phyloP scores from a whole-genome alignment of 495 filamentous ascomycete genomes.

The Tuber borchii region DNA sequence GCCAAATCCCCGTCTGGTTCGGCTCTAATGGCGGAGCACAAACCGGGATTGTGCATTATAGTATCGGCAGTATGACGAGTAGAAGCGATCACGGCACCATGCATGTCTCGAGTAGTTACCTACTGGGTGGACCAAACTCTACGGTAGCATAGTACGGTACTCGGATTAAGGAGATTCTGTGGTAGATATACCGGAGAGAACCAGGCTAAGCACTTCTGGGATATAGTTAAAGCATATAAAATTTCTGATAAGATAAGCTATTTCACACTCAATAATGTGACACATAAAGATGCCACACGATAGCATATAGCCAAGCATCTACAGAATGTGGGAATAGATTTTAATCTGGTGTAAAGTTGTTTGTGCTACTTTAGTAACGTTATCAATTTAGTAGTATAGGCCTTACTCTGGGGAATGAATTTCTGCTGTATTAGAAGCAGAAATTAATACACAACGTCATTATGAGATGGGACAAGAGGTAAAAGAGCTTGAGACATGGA shows the following conservation, averaged over 20 bases:
- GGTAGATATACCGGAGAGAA: slow-evolving; percentile 12
- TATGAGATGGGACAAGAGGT: no score
- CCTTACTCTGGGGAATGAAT: slow-evolving; percentile 21
- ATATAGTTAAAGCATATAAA: slow-evolving; percentile 19
- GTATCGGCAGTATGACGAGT: no score
- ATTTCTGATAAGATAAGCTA: slow-evolving; percentile 26
- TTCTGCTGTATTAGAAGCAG: background rate
- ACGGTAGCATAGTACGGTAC: background rate
- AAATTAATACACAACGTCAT: background rate
- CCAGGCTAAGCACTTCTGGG: slow-evolving; percentile 12
- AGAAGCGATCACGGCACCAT: no score
- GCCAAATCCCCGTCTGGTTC: no score
- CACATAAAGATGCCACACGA: slow-evolving; percentile 25
- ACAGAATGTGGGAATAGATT: slow-evolving; percentile 6
- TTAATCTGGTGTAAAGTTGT: slow-evolving; percentile 16
- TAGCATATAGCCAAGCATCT: background rate
- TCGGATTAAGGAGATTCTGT: background rate
- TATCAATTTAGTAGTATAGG: slow-evolving; percentile 25
- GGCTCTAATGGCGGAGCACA: no score
- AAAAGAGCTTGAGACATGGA: slow-evolving; percentile 9
- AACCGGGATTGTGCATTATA: no score
- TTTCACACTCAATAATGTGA: slow-evolving; percentile 28
- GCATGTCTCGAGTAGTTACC: slow-evolving; percentile 7
- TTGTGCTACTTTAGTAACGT: slow-evolving; percentile 27
- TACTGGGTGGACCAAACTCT: background rate